These are phyloP conservation scores for Jimgerdemannia flammicorona DNA, from an alignment of 192 early-diverging fungal genomes.

Conservation along the genomic window DNA sequence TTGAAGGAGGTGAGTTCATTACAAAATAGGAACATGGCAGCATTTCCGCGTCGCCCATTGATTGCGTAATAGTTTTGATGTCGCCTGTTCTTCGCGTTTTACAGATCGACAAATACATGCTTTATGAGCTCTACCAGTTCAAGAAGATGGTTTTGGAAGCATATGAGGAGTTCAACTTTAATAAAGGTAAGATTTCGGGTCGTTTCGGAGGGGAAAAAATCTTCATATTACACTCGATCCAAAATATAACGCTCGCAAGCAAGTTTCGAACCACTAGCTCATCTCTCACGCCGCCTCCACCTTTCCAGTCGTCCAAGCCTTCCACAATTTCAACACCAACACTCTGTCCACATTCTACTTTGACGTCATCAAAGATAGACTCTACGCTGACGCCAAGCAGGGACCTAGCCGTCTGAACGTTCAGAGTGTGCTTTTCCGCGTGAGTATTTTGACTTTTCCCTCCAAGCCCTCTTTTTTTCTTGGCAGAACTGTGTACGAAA, in stretches of 20 bases:
- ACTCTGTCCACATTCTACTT: slow-evolving; percentile 75
- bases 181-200: slow-evolving; percentile 37
- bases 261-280: too few species aligned
- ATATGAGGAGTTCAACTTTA: slow-evolving; percentile 61
- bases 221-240: too few species aligned
- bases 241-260: background rate
- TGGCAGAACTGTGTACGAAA: too few species aligned
- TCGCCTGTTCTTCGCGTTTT: too few species aligned
- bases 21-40: too few species aligned
- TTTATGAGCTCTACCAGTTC: slow-evolving; percentile 64
- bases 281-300: background rate
- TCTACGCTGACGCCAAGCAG: slow-evolving; percentile 53
- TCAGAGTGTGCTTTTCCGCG: slow-evolving; percentile 62
- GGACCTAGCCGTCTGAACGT: slow-evolving; percentile 49
- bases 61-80: too few species aligned
- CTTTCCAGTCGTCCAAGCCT: slow-evolving; percentile 48
- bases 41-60: too few species aligned
- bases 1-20: slow-evolving; percentile 31
- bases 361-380: slow-evolving; percentile 75
- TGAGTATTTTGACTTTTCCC: slow-evolving; percentile 12
- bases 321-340: slow-evolving; percentile 65
- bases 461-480: too few species aligned
- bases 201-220: too few species aligned
- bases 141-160: slow-evolving; percentile 45
- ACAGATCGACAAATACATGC: slow-evolving; percentile 54